Conservation (phyloP, 192 early-diverging fungal genomes). For the Backusella sp. region DNA sequence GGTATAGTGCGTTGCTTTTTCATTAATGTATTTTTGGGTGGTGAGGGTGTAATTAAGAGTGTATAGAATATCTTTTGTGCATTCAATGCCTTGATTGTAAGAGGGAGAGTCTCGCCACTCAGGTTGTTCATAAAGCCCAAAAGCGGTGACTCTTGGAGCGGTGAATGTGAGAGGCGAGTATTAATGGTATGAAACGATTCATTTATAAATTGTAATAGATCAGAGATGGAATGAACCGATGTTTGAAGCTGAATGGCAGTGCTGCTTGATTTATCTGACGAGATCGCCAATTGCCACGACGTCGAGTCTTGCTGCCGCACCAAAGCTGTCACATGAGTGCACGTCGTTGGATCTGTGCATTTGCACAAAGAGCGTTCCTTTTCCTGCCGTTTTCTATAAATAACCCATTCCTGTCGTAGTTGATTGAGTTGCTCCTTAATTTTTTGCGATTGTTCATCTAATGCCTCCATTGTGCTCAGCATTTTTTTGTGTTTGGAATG, state of each 20-base stretch:
- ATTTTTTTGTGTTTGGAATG: constrained; percentile 16
- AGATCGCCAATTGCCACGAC: neutral
- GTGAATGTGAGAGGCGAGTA: neutral
- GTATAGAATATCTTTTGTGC: constrained; percentile 1
- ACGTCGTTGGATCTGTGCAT: neutral
- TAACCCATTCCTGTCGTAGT: neutral
- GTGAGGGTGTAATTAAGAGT: neutral
- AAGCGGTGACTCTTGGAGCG: neutral
- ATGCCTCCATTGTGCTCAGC: neutral
- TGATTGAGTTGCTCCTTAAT: constrained; percentile 10
- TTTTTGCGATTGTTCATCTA: constrained; percentile 13
- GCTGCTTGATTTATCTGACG: neutral
- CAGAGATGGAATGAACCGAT: neutral
- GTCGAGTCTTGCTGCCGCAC: neutral
- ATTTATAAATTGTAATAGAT: neutral
- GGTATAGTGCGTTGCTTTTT: neutral
- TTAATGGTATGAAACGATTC: constrained; percentile 1
- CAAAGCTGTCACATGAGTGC: neutral
- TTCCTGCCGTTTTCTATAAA: neutral
- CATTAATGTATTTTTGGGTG: neutral
- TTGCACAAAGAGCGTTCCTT: neutral
- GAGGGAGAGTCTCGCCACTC: neutral
- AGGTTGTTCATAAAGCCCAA: neutral
- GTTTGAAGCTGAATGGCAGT: neutral
- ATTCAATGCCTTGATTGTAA: neutral